Base-by-base conservation (phyloP, 495 filamentous ascomycete species). In the Hypomontagnella monticulosa region DNA sequence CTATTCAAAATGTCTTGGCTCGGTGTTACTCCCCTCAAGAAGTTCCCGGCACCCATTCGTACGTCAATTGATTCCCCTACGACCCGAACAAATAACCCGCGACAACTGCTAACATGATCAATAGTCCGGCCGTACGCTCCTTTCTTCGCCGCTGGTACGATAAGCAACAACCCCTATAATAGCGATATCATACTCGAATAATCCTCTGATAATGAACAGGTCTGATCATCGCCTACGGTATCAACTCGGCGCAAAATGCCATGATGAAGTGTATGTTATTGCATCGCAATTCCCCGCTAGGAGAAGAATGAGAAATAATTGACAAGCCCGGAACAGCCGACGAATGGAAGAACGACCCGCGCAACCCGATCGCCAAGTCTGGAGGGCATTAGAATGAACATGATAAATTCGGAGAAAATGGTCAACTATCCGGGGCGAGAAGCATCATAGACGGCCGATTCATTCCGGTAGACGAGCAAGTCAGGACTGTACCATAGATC, bases 321-420 rank as follows among this genome's bases (percentile, higher is more conserved):
- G 47, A 75, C 71, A 41, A 19, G 3, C 42, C 48, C 32, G 36
- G 18, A 38, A 67, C 72, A 98, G 94, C 86, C 81, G 91, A 89
- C 60, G 91, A 98, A 77, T 97, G 84, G 88, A 93, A 91, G 88
- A 94, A 95, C 84, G 94, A 98, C 82, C 93, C 94, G 65, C 86
- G 94, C 75, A 97, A 97, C 85, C 91, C 89, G 70, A 82, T 85
- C 74, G 78, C 80, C 37, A 89, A 89, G 84, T 68, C 72, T 20
- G 64, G 66, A 40, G 82, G 84, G 71, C 69, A 77, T 43, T 72
- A 73, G 46, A 75, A 79, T 71, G 78, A 76, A 67, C 48, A 61
- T 55, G 27, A 19, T 27, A 6, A 20, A 53, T 20, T 44, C 34
- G 12, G 18, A 32, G 27, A 30, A 63, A 41, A 14, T 3, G 20